Conservation (phyloP, 2,329 filamentous ascomycete genomes). For the Diaporthe citriasiana region DNA sequence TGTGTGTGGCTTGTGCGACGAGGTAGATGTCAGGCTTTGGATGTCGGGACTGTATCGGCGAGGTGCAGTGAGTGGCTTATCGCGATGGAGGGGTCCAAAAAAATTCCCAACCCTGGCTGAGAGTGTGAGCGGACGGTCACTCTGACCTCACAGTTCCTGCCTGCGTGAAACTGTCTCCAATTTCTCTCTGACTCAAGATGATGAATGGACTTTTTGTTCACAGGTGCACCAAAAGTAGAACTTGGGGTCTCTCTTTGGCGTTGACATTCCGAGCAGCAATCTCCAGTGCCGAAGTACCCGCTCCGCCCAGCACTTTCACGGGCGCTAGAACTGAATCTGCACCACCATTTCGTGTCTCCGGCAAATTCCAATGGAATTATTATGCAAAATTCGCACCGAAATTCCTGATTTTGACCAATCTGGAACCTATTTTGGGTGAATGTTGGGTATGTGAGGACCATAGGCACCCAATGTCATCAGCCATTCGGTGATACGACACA, state of each 20-base stretch:
- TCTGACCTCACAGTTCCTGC: background rate
- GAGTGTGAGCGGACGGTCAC: background rate
- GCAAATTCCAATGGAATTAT: background rate
- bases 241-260: background rate
- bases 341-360: background rate
- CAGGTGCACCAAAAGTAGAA: background rate
- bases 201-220: no score
- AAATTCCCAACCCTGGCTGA: slow-evolving; percentile 28
- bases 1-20: slow-evolving; percentile 15
- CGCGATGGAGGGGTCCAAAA: slow-evolving; percentile 24
- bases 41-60: slow-evolving; percentile 29
- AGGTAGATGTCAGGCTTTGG: background rate
- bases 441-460: background rate
- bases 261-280: background rate
- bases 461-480: background rate
- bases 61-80: background rate
- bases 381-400: background rate
- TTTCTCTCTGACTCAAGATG: background rate
- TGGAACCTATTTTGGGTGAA: background rate
- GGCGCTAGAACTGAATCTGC: background rate
- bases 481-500: background rate
- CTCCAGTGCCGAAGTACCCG: background rate
- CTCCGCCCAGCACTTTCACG: background rate
- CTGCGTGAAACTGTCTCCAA: background rate
- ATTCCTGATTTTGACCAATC: rapidly evolving